Evolutionary conservation across 2,329 filamentous ascomycete genomes (phyloP).

Genomic region (Dissoconium aciculare): DNA sequence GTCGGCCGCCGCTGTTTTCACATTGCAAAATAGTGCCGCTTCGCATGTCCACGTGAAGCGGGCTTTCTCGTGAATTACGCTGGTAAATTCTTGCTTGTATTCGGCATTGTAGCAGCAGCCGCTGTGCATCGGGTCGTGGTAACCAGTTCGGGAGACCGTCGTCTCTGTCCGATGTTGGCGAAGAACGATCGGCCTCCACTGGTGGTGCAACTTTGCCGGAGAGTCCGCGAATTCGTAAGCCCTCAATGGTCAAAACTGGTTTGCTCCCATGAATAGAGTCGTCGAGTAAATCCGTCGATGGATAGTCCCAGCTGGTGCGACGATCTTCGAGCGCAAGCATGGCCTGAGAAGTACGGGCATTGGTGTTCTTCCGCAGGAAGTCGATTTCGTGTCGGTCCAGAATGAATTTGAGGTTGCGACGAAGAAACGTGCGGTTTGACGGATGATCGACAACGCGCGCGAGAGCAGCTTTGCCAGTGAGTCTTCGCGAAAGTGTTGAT

Average conservation of each 20-base stretch:
- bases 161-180: not conserved
- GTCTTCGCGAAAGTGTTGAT: not conserved
- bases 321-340: constrained; percentile 7
- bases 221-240: constrained; percentile 4
- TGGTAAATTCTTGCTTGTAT: not conserved
- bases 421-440: constrained; percentile 14
- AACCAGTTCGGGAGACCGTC: constrained; percentile 2
- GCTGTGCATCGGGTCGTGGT: not conserved
- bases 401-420: constrained; percentile 19
- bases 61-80: not conserved
- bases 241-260: constrained; percentile 12
- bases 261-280: constrained; percentile 13
- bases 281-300: constrained; percentile 18
- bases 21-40: not conserved
- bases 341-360: constrained; percentile 3
- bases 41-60: not conserved
- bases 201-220: not conserved
- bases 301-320: constrained; percentile 16
- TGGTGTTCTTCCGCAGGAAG: constrained; percentile 4
- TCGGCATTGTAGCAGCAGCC: not conserved
- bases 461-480: not conserved
- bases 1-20: not conserved
- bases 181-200: not conserved
- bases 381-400: constrained; percentile 18
- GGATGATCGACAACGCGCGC: not conserved